Base-by-base conservation (phyloP, 768 basidiomycete species). In the Xanthoconium stramineum region DNA sequence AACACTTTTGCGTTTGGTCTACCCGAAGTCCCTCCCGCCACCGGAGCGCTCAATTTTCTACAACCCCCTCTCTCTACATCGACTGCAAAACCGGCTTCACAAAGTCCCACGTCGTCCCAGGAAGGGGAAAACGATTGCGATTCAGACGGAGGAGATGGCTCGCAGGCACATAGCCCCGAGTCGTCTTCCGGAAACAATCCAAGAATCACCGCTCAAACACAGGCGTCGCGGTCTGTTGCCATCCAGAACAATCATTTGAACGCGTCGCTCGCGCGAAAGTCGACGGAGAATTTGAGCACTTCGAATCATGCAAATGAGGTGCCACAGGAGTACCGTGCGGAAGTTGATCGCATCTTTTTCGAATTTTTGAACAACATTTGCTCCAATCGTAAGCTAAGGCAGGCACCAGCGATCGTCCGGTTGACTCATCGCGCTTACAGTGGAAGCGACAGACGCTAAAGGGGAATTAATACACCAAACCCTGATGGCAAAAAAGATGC, bases 401-500 rank as follows among this genome's bases (percentile, higher is more conserved):
- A 47, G 61, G 55, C 55, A 52, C 51, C 36, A 49, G 15, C 35
- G 4, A 46, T 53, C 40, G 43, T 44, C 32, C 38, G 35, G 40
- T 30, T 62, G 53, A 62, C 57, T 65, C 45, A 65, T 53, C 51
- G 39, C 57, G 40, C 58, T 62, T 68, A 32, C 62, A 98, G 94
- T 98, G 74, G 93, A 97, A 55, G 88, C 91, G 5, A 89, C 86
- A 47, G 97, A 98, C 68, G 79, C 83, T 32, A 99, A 99, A 72
- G 96, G 96, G 49, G 96, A 99, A 70, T 87, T 91, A 43, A 94
- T 99, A 55, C 96, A 99, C 68, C 96, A 99, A 74, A 93, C 93
- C 36, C 80, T 98, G 65, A 99, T 99, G 96, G 89, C 95, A 1
- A 98, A 98, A 79, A 92, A 92, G 79, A 98, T 99, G 96, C 91